phyloP scores from a whole-genome alignment of 352 stramenopile genomes.

The Pilasporangium apinafurcum region DNA sequence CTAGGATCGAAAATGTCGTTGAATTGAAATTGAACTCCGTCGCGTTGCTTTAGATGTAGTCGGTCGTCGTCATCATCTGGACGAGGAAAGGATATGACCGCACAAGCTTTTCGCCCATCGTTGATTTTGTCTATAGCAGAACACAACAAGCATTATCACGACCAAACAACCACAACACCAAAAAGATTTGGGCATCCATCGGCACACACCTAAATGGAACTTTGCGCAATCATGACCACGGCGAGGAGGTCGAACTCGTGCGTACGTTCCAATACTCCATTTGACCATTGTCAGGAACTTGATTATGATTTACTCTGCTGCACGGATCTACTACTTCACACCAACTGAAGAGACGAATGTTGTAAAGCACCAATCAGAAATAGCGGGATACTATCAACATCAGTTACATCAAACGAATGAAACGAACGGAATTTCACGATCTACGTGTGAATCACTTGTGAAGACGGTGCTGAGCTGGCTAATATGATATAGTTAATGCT shows the following conservation, averaged over 20 bases:
- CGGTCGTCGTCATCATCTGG: slow-evolving; percentile 45
- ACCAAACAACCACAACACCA: neutral
- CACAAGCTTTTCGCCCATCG: slow-evolving; percentile 26
- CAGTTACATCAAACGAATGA: too few species aligned
- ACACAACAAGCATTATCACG: too few species aligned
- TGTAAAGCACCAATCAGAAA: neutral
- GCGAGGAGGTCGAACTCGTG: slow-evolving; percentile 51
- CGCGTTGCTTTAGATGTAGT: slow-evolving; percentile 64
- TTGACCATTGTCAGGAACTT: slow-evolving; percentile 45
- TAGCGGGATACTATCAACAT: neutral
- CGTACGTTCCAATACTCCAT: slow-evolving; percentile 76
- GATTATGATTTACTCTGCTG: too few species aligned
- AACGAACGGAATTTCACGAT: too few species aligned
- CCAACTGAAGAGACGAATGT: too few species aligned
- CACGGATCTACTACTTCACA: too few species aligned
- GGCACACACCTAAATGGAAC: slow-evolving; percentile 40
- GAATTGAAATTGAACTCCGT: slow-evolving; percentile 67
- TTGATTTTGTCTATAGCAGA: slow-evolving; percentile 40
- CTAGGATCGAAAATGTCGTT: slow-evolving; percentile 59
- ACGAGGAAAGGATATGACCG: slow-evolving; percentile 56
- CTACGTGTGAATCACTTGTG: too few species aligned
- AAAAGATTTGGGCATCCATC: neutral
- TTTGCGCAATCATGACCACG: slow-evolving; percentile 51
- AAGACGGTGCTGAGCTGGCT: too few species aligned
- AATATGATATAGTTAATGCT: slow-evolving; percentile 9